These are phyloP conservation scores for Adansonia rubrostipa DNA, from an alignment of 441 rosid genomes.

Conservation along the genomic window DNA sequence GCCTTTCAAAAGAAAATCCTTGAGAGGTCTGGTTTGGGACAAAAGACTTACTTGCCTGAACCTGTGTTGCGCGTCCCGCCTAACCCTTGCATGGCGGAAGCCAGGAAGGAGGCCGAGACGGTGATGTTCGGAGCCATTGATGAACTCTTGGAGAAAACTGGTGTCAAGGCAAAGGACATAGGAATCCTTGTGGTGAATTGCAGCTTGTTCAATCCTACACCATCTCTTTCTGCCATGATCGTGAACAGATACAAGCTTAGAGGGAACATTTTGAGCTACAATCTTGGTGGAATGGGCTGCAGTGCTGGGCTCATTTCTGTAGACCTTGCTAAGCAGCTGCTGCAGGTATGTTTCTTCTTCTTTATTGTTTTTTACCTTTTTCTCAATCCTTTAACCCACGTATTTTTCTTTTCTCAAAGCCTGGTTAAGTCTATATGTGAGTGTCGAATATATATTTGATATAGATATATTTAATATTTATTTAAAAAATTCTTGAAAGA, in stretches of 20 bases:
- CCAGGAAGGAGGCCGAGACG: conserved; percentile 65
- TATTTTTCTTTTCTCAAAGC: too few species aligned
- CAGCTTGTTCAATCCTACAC: conserved; percentile 71
- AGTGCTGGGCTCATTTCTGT: conserved; percentile 72
- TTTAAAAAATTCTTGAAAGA: too few species aligned
- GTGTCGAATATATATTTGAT: too few species aligned
- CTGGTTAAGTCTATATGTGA: too few species aligned
- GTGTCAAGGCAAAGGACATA: conserved; percentile 63
- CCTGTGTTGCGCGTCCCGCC: conserved; percentile 57
- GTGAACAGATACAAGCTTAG: conserved; percentile 70
- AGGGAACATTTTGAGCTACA: conserved; percentile 65
- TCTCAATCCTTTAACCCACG: background rate
- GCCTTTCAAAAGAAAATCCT: conserved; percentile 69
- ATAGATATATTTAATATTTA: too few species aligned
- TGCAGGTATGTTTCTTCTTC: conserved; percentile 48
- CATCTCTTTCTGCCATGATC: conserved; percentile 68
- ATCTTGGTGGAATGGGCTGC: conserved; percentile 82
- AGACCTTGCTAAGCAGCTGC: conserved; percentile 68
- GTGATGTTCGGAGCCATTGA: conserved; percentile 78
- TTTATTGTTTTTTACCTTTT: background rate
- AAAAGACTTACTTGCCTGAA: conserved; percentile 62
- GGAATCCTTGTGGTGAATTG: conserved; percentile 69
- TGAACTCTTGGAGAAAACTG: conserved; percentile 56
- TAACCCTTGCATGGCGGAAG: conserved; percentile 66
- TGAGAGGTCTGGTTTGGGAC: conserved; percentile 68